Evolutionary conservation across 106 monocot species (phyloP), one percentile per base, ranked within the genome.

Genomic region (Dioscorea alata): DNA sequence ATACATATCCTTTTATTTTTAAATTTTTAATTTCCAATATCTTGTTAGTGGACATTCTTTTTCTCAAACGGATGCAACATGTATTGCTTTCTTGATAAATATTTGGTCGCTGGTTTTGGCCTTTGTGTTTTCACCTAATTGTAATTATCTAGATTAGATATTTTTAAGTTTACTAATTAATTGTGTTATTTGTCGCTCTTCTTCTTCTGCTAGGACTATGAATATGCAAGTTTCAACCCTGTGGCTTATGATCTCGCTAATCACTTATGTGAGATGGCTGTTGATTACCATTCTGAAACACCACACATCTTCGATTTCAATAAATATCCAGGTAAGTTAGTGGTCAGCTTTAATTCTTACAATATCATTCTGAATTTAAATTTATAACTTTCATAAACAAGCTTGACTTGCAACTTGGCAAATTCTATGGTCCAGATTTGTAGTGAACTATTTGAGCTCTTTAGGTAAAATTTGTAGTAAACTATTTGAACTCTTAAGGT

Each of bases 241-340:
- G 61, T 94, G 57, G 88, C 90, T 20, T 94, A 81, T 80, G 94
- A 94, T 66, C 60, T 94, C 72, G 90, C 90, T 12, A 94, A 94
- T 81, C 94, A 94, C 75, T 94, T 94, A 50, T 90, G 90, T 59
- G 94, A 94, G 79, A 94, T 94, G 94, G 87, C 94, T 48, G 94
- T 90, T 50, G 79, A 94, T 70, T 94, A 94, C 59, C 90, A 87
- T 32, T 78, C 87, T 14, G 82, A 90, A 64, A 81, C 79, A 13
- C 94, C 94, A 57, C 94, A 94, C 58, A 64, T 88, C 57, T 79
- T 94, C 75, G 83, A 94, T 71, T 88, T 74, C 62, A 73, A 35
- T 28, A 88, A 85, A 76, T 94, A 90, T 71, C 94, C 94, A 50
- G 90, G 94, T 86, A 48, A 7, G 60, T 59, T 12, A 18, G 28